Conservation (phyloP, 2,329 filamentous ascomycete genomes). For the Phyllosticta citribraziliensis region DNA sequence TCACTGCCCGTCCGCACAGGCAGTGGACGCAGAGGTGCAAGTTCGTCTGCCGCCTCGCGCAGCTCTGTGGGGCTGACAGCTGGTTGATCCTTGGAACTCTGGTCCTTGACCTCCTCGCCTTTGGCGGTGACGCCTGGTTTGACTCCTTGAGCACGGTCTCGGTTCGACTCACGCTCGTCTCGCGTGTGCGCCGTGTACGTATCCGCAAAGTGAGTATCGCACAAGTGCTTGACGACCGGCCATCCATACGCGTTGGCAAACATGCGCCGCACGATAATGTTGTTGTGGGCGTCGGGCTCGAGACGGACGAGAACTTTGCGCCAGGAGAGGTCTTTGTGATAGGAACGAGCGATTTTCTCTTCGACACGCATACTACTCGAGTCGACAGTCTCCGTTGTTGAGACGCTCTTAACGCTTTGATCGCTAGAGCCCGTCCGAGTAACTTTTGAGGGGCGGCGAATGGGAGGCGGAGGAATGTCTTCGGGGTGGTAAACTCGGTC, state of each 20-base stretch:
- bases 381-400: constrained; percentile 8
- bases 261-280: constrained; percentile 91
- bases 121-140: constrained; percentile 47
- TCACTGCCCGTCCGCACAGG: constrained; percentile 13
- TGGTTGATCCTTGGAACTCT: constrained; percentile 28
- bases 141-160: constrained; percentile 58
- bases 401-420: constrained; percentile 12
- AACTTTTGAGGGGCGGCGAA: constrained; percentile 26
- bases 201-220: constrained; percentile 88
- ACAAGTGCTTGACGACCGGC: constrained; percentile 91
- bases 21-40: constrained; percentile 21
- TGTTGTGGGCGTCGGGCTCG: constrained; percentile 96
- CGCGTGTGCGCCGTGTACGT: constrained; percentile 53
- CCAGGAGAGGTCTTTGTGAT: constrained; percentile 87
- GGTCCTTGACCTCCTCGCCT: constrained; percentile 54
- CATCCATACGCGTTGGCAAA: constrained; percentile 97
- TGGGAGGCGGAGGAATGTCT: constrained; percentile 77
- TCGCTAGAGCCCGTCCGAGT: constrained; percentile 32
- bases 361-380: constrained; percentile 69
- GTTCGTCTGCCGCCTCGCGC: constrained; percentile 36
- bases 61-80: constrained; percentile 38
- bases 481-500: constrained; percentile 89
- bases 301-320: constrained; percentile 92
- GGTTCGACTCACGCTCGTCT: constrained; percentile 56
- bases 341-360: constrained; percentile 93